These are phyloP conservation scores for Penicillium macrosclerotiorum DNA, from an alignment of 495 filamentous ascomycete genomes.

Conservation along the genomic window DNA sequence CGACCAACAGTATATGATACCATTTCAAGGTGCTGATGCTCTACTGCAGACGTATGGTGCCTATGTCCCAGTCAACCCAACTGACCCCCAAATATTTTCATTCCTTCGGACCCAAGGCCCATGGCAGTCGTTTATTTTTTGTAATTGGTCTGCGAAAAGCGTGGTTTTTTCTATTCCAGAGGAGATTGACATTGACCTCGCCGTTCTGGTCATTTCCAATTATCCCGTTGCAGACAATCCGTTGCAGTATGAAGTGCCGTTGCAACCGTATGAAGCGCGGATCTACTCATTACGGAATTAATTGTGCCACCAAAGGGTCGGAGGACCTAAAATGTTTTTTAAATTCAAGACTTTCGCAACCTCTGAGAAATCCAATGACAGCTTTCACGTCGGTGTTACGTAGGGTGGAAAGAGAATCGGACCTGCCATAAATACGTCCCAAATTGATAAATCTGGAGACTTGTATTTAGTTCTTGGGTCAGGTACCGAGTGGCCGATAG, in stretches of 20 bases:
- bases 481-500: no score
- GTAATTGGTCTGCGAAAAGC: slow-evolving; percentile 8
- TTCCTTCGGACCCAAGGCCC: slow-evolving; percentile 18
- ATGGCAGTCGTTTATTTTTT: slow-evolving; percentile 10
- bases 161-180: background rate
- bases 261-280: slow-evolving; percentile 15
- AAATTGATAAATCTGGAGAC: no score
- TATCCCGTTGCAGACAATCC: slow-evolving; percentile 7
- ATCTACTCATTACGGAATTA: slow-evolving; percentile 17
- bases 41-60: slow-evolving; percentile 11
- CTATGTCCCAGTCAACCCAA: slow-evolving; percentile 14
- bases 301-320: background rate
- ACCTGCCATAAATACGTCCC: no score
- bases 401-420: no score
- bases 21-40: background rate
- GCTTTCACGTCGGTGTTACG: no score
- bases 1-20: background rate
- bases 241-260: slow-evolving; percentile 1
- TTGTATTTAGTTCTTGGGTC: no score
- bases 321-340: no score
- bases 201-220: background rate
- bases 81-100: slow-evolving; percentile 8
- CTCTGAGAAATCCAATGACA: no score
- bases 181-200: background rate
- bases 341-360: no score